Percentiles rank a stretch among this genome's conserved stretches.
These are phyloP conservation scores for Colletotrichum sp. DNA, from an alignment of 2,329 filamentous ascomycete genomes.

Conservation along the genomic window DNA sequence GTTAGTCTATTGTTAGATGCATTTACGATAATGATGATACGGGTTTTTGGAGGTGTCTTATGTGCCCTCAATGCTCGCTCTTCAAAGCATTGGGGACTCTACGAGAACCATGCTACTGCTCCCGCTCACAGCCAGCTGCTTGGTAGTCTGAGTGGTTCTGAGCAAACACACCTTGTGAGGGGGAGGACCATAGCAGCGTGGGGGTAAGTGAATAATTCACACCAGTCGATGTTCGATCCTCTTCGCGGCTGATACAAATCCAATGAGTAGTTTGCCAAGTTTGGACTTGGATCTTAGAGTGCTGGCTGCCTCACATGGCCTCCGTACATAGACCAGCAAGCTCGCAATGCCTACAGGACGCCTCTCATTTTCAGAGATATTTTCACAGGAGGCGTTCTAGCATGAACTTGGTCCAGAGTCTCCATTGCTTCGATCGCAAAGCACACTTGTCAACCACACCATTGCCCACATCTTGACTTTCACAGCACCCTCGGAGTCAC, in stretches of 20 bases:
- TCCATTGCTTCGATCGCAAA: background rate
- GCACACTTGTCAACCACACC: background rate
- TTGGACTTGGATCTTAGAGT: too few species aligned
- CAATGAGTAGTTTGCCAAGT: too few species aligned
- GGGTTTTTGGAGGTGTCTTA: background rate
- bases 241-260: background rate
- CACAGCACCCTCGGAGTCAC: background rate
- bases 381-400: background rate
- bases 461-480: background rate
- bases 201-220: too few species aligned
- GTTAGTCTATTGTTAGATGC: background rate
- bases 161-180: background rate
- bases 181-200: too few species aligned
- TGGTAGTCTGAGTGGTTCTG: background rate
- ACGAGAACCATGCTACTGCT: background rate
- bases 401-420: background rate
- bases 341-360: background rate
- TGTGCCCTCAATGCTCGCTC: background rate
- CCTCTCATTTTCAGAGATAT: background rate
- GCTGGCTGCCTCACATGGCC: too few species aligned
- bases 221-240: background rate
- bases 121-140: background rate
- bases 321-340: too few species aligned
- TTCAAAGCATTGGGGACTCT: background rate
- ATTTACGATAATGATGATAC: background rate